Percentiles rank a stretch among this genome's conserved stretches.
These are phyloP conservation scores for Agapanthus africanus DNA, from an alignment of 106 monocot genomes.

Conservation along the genomic window DNA sequence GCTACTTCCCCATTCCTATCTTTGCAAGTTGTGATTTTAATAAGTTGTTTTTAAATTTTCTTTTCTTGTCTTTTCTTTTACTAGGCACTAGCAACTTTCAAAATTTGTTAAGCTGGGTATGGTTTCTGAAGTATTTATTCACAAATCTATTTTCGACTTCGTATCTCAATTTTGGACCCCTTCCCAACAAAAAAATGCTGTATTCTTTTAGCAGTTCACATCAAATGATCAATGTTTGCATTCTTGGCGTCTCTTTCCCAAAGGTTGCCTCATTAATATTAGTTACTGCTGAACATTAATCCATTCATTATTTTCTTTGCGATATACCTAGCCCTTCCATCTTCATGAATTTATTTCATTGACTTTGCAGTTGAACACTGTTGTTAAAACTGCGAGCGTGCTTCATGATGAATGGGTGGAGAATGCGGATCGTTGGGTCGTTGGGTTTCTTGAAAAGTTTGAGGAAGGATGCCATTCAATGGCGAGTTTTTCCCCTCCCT, in stretches of 20 bases:
- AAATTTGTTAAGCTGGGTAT: too few species aligned
- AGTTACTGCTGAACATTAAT: not conserved
- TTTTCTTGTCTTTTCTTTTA: too few species aligned
- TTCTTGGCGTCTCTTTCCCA: not conserved
- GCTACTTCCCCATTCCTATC: too few species aligned
- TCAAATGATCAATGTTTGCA: not conserved
- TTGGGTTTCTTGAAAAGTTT: conserved; percentile 83
- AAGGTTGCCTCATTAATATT: not conserved
- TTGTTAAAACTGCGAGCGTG: conserved; percentile 49
- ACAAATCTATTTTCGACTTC: too few species aligned
- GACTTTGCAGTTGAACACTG: conserved; percentile 47
- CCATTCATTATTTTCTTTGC: not conserved
- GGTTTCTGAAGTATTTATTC: too few species aligned
- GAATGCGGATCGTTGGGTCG: conserved; percentile 96
- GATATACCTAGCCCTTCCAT: too few species aligned
- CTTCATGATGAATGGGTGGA: conserved; percentile 93
- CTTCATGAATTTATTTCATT: too few species aligned
- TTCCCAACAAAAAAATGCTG: not conserved
- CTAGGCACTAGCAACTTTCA: too few species aligned
- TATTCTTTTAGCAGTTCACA: not conserved
- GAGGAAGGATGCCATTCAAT: conserved; percentile 82
- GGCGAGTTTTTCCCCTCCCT: conserved; percentile 53
- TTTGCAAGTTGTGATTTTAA: too few species aligned
- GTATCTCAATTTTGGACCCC: not conserved
- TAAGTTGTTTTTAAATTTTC: too few species aligned